These are phyloP conservation scores for Auricularia sp. DNA, from an alignment of 768 basidiomycete genomes.

Conservation along the genomic window DNA sequence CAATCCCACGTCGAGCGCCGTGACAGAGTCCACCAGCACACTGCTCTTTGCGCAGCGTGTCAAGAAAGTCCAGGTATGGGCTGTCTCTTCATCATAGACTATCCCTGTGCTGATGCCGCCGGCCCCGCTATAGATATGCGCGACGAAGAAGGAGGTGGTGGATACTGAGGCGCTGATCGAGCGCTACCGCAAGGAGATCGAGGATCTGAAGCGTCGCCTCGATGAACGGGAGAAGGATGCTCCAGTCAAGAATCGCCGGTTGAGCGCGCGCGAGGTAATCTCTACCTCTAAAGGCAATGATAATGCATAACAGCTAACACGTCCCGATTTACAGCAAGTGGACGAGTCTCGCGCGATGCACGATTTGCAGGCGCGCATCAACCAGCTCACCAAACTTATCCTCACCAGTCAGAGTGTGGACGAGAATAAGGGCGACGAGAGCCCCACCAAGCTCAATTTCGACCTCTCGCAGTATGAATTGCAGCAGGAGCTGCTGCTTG, in stretches of 20 bases:
- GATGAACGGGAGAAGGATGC: slow-evolving; percentile 60
- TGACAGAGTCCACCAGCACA: slow-evolving; percentile 80
- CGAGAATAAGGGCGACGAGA: slow-evolving; percentile 57
- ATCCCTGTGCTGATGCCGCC: background rate
- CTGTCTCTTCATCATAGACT: background rate
- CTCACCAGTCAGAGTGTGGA: slow-evolving; percentile 78
- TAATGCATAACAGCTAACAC: background rate
- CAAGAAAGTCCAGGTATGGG: slow-evolving; percentile 69
- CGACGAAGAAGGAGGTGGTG: slow-evolving; percentile 87
- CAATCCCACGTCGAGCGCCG: slow-evolving; percentile 70
- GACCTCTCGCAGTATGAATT: slow-evolving; percentile 85
- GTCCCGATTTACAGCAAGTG: slow-evolving; percentile 44
- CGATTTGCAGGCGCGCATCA: slow-evolving; percentile 69
- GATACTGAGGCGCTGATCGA: slow-evolving; percentile 91
- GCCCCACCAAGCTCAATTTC: slow-evolving; percentile 83
- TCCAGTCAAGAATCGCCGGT: slow-evolving; percentile 33
- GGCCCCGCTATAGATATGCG: slow-evolving; percentile 42
- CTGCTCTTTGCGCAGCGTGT: slow-evolving; percentile 85
- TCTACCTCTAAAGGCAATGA: slow-evolving; percentile 3
- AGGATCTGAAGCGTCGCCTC: slow-evolving; percentile 69
- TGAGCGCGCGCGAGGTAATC: slow-evolving; percentile 41
- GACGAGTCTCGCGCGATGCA: slow-evolving; percentile 80
- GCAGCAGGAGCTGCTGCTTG: slow-evolving; percentile 78
- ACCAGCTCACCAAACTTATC: slow-evolving; percentile 75
- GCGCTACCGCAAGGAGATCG: slow-evolving; percentile 90